Percentiles rank a stretch among this genome's conserved stretches.
Conservation (phyloP, 768 basidiomycete genomes). For the Boletus bicolor region DNA sequence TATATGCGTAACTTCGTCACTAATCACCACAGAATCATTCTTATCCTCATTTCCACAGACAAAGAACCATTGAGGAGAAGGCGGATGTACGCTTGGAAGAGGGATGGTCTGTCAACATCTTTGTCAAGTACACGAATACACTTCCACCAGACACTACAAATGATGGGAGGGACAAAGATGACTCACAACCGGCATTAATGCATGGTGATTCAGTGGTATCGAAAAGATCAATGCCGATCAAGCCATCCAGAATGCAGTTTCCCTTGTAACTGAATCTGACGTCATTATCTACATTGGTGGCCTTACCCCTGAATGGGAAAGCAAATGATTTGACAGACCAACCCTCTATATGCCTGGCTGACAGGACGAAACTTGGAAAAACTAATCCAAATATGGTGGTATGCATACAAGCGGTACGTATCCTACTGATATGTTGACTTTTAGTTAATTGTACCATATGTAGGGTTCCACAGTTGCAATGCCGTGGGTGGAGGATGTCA, state of each 20-base stretch:
- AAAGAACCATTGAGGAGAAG: neutral
- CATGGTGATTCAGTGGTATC: neutral
- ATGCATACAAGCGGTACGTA: neutral
- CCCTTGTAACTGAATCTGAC: neutral
- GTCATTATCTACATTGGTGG: too few relatives aligned
- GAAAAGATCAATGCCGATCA: neutral
- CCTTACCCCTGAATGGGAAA: too few relatives aligned
- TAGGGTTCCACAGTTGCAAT: neutral
- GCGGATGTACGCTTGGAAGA: neutral
- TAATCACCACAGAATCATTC: too few relatives aligned
- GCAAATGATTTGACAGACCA: neutral
- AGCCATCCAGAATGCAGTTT: neutral
- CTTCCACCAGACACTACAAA: neutral
- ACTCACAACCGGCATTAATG: neutral
- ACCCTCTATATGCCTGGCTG: neutral
- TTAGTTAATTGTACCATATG: neutral
- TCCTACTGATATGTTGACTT: neutral
- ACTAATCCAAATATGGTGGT: neutral
- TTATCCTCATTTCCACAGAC: too few relatives aligned
- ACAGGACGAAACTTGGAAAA: neutral
- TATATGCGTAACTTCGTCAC: too few relatives aligned
- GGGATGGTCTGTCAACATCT: neutral
- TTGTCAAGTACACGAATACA: neutral
- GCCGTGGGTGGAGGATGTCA: neutral
- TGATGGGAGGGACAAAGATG: neutral